Percentiles rank a stretch among this genome's conserved stretches.
These are phyloP conservation scores for Aspergillus ustus DNA, from an alignment of 2,329 filamentous ascomycete genomes.

Conservation along the genomic window DNA sequence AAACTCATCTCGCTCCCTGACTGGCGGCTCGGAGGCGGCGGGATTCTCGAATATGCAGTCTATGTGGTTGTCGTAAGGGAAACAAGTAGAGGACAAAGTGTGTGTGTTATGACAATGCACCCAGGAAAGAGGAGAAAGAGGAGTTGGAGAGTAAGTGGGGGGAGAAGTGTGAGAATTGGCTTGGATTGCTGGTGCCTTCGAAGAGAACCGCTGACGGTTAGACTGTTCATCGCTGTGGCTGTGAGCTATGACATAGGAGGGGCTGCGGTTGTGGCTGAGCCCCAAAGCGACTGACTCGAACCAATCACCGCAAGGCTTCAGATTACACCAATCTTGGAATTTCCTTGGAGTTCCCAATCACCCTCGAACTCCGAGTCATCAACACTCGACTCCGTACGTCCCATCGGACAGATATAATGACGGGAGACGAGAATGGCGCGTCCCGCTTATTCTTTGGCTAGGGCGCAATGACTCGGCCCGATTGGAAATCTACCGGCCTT, in stretches of 20 bases:
- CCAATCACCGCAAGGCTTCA: not conserved
- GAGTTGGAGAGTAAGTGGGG: conserved; percentile 1
- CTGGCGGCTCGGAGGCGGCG: not conserved
- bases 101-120: not conserved
- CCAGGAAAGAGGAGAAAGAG: not conserved
- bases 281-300: not conserved
- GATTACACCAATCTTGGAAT: not conserved
- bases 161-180: conserved; percentile 2
- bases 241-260: conserved; percentile 28
- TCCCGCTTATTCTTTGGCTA: too few relatives aligned
- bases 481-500: too few relatives aligned
- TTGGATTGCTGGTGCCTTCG: conserved; percentile 12
- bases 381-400: too few relatives aligned
- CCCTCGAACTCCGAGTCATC: not conserved
- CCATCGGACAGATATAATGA: too few relatives aligned
- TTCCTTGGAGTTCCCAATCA: not conserved
- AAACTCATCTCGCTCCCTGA: conserved; percentile 74
- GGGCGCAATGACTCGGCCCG: too few relatives aligned
- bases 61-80: not conserved
- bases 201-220: conserved; percentile 28
- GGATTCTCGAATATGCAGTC: not conserved
- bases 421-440: too few relatives aligned
- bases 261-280: conserved; percentile 20
- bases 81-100: not conserved
- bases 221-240: conserved; percentile 30